phyloP scores from a whole-genome alignment of 805 yeast species.

The Jamesozyma spencerorum region DNA sequence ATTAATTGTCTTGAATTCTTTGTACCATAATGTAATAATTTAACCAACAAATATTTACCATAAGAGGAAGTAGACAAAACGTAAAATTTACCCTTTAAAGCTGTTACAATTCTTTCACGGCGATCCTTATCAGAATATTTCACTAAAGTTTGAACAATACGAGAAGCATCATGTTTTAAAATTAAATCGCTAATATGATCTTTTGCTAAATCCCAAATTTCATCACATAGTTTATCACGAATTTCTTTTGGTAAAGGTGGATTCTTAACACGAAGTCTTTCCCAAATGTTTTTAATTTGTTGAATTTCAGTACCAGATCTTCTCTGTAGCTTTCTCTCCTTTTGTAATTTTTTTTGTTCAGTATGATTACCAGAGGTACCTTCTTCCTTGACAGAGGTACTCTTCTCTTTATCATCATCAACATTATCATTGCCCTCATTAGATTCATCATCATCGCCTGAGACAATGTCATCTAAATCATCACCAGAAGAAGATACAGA shows the following conservation, averaged over 20 bases:
- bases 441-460: conserved; percentile 29
- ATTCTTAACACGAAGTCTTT: conserved; percentile 72
- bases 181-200: conserved; percentile 77
- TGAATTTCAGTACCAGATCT: conserved; percentile 82
- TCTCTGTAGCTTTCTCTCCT: conserved; percentile 79
- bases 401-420: conserved; percentile 18
- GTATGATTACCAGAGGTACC: conserved; percentile 45
- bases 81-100: conserved; percentile 69
- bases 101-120: conserved; percentile 56
- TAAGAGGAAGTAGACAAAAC: conserved; percentile 84
- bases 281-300: conserved; percentile 83
- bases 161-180: conserved; percentile 89
- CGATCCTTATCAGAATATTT: conserved; percentile 76
- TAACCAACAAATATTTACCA: conserved; percentile 85
- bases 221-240: conserved; percentile 69
- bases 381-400: conserved; percentile 22
- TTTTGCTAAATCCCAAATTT: conserved; percentile 75
- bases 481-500: conserved; percentile 23
- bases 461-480: conserved; percentile 19
- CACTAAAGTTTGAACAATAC: conserved; percentile 89
- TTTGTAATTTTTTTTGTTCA: conserved; percentile 68
- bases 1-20: conserved; percentile 68
- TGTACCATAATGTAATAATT: conserved; percentile 85
- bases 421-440: conserved; percentile 28
- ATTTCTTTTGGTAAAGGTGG: conserved; percentile 71